Percentiles rank a stretch among this genome's conserved stretches.
Evolutionary conservation across 306 rosid species (phyloP).

Genomic region (Rubus idaeus): DNA sequence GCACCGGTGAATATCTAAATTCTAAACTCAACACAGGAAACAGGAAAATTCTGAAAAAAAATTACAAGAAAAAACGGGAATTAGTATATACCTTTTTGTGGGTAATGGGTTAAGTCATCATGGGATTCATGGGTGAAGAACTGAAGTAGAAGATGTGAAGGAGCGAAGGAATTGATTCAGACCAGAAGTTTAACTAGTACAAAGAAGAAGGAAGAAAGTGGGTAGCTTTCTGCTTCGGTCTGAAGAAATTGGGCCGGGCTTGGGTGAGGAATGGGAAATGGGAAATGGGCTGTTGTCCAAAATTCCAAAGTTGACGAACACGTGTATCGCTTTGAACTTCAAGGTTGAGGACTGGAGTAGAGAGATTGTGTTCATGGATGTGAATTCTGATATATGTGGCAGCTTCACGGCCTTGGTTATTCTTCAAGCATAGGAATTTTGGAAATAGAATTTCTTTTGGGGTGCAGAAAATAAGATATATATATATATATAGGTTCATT

Average conservation of each 20-base stretch:
- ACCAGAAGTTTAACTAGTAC: neutral
- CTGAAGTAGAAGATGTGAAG: neutral
- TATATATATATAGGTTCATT: too few relatives aligned
- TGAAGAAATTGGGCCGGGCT: conserved; percentile 6
- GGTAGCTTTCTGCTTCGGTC: neutral
- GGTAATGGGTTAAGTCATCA: neutral
- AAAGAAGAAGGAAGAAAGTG: neutral
- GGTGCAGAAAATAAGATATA: neutral
- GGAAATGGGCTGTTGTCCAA: neutral
- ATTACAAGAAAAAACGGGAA: neutral
- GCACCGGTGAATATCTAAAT: neutral
- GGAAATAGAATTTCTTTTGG: neutral
- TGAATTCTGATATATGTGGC: neutral
- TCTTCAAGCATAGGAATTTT: neutral
- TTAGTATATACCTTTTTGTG: neutral
- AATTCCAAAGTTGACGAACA: neutral
- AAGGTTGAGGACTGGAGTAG: neutral
- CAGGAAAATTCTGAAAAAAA: neutral
- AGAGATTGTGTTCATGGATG: neutral
- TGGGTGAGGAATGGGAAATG: neutral
- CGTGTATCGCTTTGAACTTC: neutral
- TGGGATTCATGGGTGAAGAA: neutral
- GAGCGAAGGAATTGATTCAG: neutral
- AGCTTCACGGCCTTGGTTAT: neutral
- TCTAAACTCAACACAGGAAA: conserved; percentile 7